Conservation (phyloP, 2,329 filamentous ascomycete species). For the Drechmeria coniospora region DNA sequence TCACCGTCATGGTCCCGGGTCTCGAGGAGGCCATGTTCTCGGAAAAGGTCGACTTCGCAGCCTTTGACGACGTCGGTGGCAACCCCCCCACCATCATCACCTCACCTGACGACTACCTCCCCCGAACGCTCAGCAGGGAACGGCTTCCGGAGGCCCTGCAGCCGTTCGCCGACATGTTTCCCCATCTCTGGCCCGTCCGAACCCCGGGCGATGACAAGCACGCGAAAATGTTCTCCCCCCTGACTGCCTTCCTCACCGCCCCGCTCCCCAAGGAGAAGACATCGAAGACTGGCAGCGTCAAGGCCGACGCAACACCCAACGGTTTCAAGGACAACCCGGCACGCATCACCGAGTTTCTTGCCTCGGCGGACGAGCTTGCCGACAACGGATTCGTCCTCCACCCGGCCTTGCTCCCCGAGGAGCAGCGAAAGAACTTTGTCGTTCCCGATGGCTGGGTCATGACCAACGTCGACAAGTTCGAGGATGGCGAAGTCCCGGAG, state of each 20-base stretch:
- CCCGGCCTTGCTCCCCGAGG: constrained; percentile 52
- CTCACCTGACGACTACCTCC: constrained; percentile 45
- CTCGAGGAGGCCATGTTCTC: constrained; percentile 84
- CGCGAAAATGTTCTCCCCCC: constrained; percentile 69
- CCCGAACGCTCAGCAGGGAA: constrained; percentile 33
- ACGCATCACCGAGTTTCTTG: constrained; percentile 66
- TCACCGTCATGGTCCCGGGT: constrained; percentile 83
- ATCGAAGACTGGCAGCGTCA: constrained; percentile 37
- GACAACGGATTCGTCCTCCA: constrained; percentile 79
- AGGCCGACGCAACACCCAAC: constrained; percentile 45
- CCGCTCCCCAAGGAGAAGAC: constrained; percentile 54
- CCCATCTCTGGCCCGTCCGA: constrained; percentile 76
- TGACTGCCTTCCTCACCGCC: constrained; percentile 69
- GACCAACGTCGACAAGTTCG: constrained; percentile 49
- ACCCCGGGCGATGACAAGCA: constrained; percentile 75
- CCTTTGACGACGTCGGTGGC: constrained; percentile 24
- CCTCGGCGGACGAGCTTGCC: constrained; percentile 54
- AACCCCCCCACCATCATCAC: constrained; percentile 15
- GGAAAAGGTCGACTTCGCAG: constrained; percentile 33
- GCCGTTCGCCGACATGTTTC: constrained; percentile 68
- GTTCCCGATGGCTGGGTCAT: constrained; percentile 68
- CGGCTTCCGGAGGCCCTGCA: constrained; percentile 38
- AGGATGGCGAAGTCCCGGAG: constrained; percentile 54
- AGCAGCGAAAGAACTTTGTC: constrained; percentile 37
- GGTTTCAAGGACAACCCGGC: constrained; percentile 63